Percentiles rank a stretch among this genome's conserved stretches.
Conservation (phyloP, 352 stramenopile species). For the Phytophthora rubi region DNA sequence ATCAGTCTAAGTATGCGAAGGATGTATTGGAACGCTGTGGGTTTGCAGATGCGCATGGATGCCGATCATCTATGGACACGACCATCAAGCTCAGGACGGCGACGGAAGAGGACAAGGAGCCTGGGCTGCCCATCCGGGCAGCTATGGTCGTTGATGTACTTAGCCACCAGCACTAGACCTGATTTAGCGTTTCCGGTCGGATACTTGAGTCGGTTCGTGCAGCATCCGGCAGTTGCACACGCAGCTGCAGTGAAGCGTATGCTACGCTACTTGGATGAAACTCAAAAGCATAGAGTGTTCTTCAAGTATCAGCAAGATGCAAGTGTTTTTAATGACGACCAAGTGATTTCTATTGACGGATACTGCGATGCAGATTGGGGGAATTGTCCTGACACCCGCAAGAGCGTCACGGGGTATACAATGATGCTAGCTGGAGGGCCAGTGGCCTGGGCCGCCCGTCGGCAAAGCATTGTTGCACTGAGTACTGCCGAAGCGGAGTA, state of each 20-base stretch:
- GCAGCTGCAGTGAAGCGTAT: not conserved
- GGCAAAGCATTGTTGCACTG: not conserved
- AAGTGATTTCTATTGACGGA: not conserved
- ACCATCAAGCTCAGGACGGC: not conserved
- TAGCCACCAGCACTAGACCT: not conserved
- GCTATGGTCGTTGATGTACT: not conserved
- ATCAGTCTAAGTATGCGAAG: not conserved
- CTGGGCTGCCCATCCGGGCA: not conserved
- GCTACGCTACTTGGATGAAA: not conserved
- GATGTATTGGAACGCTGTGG: not conserved
- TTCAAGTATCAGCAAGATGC: not conserved
- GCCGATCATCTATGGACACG: not conserved
- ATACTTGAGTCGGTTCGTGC: not conserved
- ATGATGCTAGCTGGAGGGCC: not conserved
- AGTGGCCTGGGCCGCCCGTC: not conserved
- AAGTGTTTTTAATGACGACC: not conserved
- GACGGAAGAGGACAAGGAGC: not conserved
- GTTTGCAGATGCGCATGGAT: not conserved
- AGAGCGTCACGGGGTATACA: not conserved
- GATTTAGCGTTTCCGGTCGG: not conserved
- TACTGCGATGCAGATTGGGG: not conserved
- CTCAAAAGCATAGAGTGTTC: too few species aligned
- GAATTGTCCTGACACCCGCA: not conserved
- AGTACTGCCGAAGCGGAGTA: not conserved
- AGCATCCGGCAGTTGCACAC: not conserved